A percentile compares a stretch with the other conserved stretches of the same genome.
phyloP scores from a whole-genome alignment of 2,329 filamentous ascomycete species.

The Sarocladium strictum region DNA sequence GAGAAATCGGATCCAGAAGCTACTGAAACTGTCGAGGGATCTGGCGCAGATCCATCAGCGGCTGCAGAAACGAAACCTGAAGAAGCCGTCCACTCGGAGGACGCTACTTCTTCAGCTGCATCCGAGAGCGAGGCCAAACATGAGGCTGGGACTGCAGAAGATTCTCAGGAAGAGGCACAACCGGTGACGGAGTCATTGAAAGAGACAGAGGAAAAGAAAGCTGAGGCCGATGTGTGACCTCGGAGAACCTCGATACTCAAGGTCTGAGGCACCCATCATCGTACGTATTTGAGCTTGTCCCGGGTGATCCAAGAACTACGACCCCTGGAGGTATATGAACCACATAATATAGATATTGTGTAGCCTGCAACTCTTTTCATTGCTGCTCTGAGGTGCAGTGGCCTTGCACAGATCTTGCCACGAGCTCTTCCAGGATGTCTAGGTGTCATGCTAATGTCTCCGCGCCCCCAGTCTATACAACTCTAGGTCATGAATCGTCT shows the following conservation, averaged over 20 bases:
- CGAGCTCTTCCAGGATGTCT: neutral
- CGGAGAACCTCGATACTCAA: too few relatives aligned
- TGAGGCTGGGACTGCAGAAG: neutral
- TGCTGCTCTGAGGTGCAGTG: neutral
- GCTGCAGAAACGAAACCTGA: neutral
- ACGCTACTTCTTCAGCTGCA: too few relatives aligned
- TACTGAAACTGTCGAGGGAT: neutral
- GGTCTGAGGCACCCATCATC: too few relatives aligned
- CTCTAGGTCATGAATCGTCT: neutral
- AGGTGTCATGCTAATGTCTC: neutral
- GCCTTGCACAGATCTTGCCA: neutral
- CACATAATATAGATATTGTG: neutral
- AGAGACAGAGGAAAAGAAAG: slow-evolving; percentile 9
- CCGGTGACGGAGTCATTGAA: neutral
- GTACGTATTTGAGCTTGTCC: too few relatives aligned
- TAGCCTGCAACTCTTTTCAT: neutral
- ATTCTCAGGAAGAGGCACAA: neutral
- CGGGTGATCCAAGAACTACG: too few relatives aligned
- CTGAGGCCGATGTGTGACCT: neutral
- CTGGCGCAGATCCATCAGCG: too few relatives aligned
- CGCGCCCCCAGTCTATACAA: neutral
- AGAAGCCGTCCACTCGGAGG: neutral
- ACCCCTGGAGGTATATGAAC: neutral
- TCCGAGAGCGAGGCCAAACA: too few relatives aligned
- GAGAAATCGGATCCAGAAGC: slow-evolving; percentile 6